Percentiles rank a stretch among this genome's conserved stretches.
phyloP scores from a whole-genome alignment of 2,329 filamentous ascomycete species.

The Calonectria leucothoes region DNA sequence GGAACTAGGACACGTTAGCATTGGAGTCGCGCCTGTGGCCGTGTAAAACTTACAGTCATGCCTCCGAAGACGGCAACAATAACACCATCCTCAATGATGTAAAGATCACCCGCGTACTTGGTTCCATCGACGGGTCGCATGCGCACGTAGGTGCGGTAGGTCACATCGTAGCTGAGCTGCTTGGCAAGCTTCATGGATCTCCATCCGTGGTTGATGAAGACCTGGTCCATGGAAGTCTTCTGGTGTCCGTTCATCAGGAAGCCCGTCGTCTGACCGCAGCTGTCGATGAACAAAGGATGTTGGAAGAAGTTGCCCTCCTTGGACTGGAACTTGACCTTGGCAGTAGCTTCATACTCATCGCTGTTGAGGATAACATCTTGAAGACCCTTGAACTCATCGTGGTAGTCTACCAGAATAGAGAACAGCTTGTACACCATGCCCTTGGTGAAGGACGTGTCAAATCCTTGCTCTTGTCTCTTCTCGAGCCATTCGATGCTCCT shows the following conservation, averaged over 20 bases:
- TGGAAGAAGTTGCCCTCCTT: background rate
- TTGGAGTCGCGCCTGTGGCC: background rate
- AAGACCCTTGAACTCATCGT: slow-evolving; percentile 4
- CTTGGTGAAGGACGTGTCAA: background rate
- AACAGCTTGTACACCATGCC: slow-evolving; percentile 15
- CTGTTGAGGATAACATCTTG: background rate
- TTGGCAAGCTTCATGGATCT: background rate
- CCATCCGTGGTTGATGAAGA: slow-evolving; percentile 10
- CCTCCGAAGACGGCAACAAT: slow-evolving; percentile 3
- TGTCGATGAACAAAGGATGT: slow-evolving; percentile 3
- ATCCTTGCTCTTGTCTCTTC: background rate
- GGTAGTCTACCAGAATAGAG: background rate
- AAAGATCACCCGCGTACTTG: slow-evolving; percentile 2
- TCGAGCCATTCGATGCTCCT: slow-evolving; percentile 4
- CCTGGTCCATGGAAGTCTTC: background rate
- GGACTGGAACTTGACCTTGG: background rate
- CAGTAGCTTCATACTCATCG: slow-evolving; percentile 3
- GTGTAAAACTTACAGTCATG: background rate
- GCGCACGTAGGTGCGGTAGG: slow-evolving; percentile 1
- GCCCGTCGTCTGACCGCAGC: background rate
- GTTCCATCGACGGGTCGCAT: slow-evolving; percentile 6
- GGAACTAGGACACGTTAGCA: background rate
- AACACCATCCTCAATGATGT: slow-evolving; percentile 5
- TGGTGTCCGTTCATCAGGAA: slow-evolving; percentile 14
- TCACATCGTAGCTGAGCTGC: background rate